phyloP scores from a whole-genome alignment of 345 rosid genomes.

The Toxicodendron radicans region DNA sequence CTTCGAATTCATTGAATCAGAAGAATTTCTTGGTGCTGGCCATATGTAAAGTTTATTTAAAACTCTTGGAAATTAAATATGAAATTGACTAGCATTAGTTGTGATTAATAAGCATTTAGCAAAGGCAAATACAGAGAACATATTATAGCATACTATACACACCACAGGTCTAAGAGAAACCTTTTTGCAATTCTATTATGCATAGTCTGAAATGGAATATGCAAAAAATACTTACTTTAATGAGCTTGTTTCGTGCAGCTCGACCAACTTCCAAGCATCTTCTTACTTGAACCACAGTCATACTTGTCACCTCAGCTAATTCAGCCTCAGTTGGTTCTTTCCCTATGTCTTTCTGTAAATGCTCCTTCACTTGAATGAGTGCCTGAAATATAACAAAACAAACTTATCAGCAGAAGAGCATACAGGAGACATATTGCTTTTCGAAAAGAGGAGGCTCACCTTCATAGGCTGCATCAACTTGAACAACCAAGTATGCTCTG shows the following conservation, averaged over 20 bases:
- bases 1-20: too few relatives aligned
- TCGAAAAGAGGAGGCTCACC: slow-evolving; percentile 37
- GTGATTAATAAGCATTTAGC: too few relatives aligned
- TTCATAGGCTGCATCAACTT: slow-evolving; percentile 94
- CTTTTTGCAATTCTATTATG: too few relatives aligned
- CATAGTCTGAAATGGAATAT: background rate
- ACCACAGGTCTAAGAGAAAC: too few relatives aligned
- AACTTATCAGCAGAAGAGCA: slow-evolving; percentile 26
- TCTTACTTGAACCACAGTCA: slow-evolving; percentile 48
- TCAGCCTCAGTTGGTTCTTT: slow-evolving; percentile 71
- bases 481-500: slow-evolving; percentile 90
- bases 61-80: background rate
- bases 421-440: background rate
- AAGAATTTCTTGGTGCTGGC: too few relatives aligned
- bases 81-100: too few relatives aligned
- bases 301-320: slow-evolving; percentile 56
- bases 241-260: slow-evolving; percentile 91
- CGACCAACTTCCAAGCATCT: slow-evolving; percentile 61
- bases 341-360: slow-evolving; percentile 44
- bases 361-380: slow-evolving; percentile 57
- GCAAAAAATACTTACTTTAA: slow-evolving; percentile 51
- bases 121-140: too few relatives aligned
- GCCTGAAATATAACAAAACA: slow-evolving; percentile 40
- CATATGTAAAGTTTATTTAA: background rate
- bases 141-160: too few relatives aligned